phyloP scores from a whole-genome alignment of 306 rosid genomes.

The Quillaja saponaria region DNA sequence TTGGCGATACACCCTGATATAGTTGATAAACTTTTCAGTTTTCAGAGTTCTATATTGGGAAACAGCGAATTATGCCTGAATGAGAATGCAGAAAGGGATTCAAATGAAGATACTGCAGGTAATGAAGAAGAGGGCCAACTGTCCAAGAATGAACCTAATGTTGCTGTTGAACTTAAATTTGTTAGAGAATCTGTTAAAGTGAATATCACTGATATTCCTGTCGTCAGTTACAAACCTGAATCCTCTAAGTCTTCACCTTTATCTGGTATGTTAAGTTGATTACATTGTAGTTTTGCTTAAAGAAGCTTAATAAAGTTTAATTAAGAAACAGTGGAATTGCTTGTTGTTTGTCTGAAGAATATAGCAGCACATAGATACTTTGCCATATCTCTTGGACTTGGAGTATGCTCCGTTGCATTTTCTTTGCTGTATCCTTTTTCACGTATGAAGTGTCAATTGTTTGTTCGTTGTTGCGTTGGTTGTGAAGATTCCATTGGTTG shows the following conservation, averaged over 20 bases:
- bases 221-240: slow-evolving; percentile 67
- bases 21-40: slow-evolving; percentile 69
- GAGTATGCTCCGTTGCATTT: no score
- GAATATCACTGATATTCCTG: slow-evolving; percentile 55
- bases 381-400: no score
- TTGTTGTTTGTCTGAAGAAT: slow-evolving; percentile 21
- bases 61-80: slow-evolving; percentile 37
- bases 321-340: slow-evolving; percentile 23
- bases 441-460: no score
- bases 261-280: slow-evolving; percentile 68
- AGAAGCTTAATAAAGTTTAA: slow-evolving; percentile 13
- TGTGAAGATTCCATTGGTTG: no score
- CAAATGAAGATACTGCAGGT: slow-evolving; percentile 47
- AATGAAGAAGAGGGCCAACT: slow-evolving; percentile 47
- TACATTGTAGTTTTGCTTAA: slow-evolving; percentile 8
- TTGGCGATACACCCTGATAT: slow-evolving; percentile 87
- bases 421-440: no score
- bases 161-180: slow-evolving; percentile 58
- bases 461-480: no score
- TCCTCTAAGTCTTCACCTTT: slow-evolving; percentile 47
- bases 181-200: slow-evolving; percentile 52
- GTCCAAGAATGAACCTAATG: slow-evolving; percentile 51
- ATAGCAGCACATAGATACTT: background rate
- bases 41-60: slow-evolving; percentile 71
- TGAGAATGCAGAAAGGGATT: slow-evolving; percentile 45